Evolutionary conservation across 495 filamentous ascomycete species (phyloP), one percentile per base, ranked within the genome.

Genomic region (Hypoxylon cercidicola): DNA sequence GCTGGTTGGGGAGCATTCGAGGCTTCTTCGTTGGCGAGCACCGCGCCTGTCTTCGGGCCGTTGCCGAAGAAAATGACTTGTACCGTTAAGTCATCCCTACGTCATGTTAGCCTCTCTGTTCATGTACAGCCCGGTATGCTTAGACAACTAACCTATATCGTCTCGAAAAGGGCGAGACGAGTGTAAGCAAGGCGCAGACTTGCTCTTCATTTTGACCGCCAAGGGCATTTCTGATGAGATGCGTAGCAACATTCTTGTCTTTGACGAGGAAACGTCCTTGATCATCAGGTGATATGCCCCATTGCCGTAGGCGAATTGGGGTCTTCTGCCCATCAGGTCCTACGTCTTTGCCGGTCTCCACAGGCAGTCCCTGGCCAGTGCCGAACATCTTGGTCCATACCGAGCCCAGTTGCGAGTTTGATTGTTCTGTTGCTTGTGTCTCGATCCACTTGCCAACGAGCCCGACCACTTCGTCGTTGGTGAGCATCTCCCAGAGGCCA

Each of bases 11-110:
- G 74, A 3, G 83, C 71, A 30, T 90, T 92, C 54, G 88, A 96
- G 2, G 94, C 95, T 70, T 97, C 95, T 66, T 87, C 77, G 77
- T 97, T 98, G 32, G 94, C 74, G 4, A 89, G 82, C 3, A 99
- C 87, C 54, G 89, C 87, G 18, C 93, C 91, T 6, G 78, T 88
- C 61, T 81, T 87, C 57, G 91, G 85, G 19, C 88, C 86, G 41
- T 96, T 84, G 37, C 95, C 95, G 70, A 99, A 99, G 84, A 99
- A 99, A 72, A 99, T 96, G 40, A 99, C 95, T 78, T 99, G 93
- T 21, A 99, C 96, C 0, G 95, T 99, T 44, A 99, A 80, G 76
- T 99, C 95, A 73, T 99, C 95, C 56, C 70, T 72, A 25, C 21
- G 35, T 19, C 52, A 2, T 49, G 45, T 66, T 60, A 72, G 60